phyloP scores from a whole-genome alignment of 106 monocot genomes.

The Dendrobium catenatum region DNA sequence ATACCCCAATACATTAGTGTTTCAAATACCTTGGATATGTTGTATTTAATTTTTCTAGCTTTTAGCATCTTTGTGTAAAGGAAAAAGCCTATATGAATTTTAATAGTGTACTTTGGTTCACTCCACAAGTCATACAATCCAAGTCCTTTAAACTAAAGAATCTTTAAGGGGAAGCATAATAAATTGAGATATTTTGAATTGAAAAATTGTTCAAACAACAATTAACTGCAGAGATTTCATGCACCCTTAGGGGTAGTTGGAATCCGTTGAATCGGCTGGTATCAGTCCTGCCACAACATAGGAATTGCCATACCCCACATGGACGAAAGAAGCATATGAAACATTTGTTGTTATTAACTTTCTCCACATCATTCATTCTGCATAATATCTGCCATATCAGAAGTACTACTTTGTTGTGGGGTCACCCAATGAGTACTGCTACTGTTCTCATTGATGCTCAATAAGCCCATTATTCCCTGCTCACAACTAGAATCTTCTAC shows the following conservation, averaged over 20 bases:
- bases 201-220: background rate
- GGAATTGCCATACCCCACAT: slow-evolving; percentile 17
- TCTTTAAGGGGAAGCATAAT: background rate
- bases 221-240: background rate
- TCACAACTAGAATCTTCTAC: slow-evolving; percentile 29
- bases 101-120: background rate
- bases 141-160: background rate
- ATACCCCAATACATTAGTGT: too few species aligned
- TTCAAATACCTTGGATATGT: too few species aligned
- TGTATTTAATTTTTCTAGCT: too few species aligned
- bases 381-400: slow-evolving; percentile 13
- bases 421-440: slow-evolving; percentile 30
- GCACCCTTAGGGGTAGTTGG: slow-evolving; percentile 28
- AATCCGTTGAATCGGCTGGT: slow-evolving; percentile 17
- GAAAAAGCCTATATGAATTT: background rate
- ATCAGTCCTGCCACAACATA: slow-evolving; percentile 18
- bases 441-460: slow-evolving; percentile 60
- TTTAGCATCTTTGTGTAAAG: too few species aligned
- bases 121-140: background rate
- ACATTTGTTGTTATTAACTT: slow-evolving; percentile 20
- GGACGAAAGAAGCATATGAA: slow-evolving; percentile 36
- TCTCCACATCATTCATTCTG: slow-evolving; percentile 26
- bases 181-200: background rate
- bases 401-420: slow-evolving; percentile 20
- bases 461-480: slow-evolving; percentile 37